phyloP scores from a whole-genome alignment of 148 eudicot species.

The Heliosperma pusillum region DNA sequence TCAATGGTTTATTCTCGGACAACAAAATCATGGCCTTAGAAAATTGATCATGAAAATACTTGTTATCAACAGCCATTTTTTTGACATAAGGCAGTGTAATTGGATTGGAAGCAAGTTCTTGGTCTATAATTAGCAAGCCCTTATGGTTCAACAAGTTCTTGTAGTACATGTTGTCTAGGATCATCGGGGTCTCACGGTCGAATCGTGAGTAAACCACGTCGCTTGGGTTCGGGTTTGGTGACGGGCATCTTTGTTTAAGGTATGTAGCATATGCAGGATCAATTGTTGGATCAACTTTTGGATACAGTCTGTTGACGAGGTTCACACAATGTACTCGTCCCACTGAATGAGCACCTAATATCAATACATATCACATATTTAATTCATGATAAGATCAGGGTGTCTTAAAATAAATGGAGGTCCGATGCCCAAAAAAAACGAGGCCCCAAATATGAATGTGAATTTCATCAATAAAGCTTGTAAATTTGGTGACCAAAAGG shows the following conservation, averaged over 20 bases:
- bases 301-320: conserved; percentile 65
- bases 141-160: conserved; percentile 52
- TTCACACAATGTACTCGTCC: conserved; percentile 71
- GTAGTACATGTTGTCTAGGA: conserved; percentile 68
- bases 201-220: conserved; percentile 48
- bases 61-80: conserved; percentile 68
- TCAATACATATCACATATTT: neutral
- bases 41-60: conserved; percentile 59
- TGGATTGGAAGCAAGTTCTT: conserved; percentile 49
- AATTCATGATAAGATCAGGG: no score
- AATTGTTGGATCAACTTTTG: conserved; percentile 62
- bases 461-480: no score
- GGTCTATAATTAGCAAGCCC: conserved; percentile 60
- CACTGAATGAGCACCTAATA: conserved; percentile 81
- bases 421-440: no score
- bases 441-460: no score
- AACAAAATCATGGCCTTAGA: conserved; percentile 47
- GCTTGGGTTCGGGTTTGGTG: conserved; percentile 43
- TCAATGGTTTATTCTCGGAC: conserved; percentile 72
- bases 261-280: conserved; percentile 56
- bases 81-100: conserved; percentile 49
- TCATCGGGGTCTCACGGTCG: conserved; percentile 64
- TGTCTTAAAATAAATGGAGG: no score
- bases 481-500: no score
- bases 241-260: conserved; percentile 64